These are phyloP conservation scores for Lactifluus volemus DNA, from an alignment of 768 basidiomycete species.

Conservation along the genomic window DNA sequence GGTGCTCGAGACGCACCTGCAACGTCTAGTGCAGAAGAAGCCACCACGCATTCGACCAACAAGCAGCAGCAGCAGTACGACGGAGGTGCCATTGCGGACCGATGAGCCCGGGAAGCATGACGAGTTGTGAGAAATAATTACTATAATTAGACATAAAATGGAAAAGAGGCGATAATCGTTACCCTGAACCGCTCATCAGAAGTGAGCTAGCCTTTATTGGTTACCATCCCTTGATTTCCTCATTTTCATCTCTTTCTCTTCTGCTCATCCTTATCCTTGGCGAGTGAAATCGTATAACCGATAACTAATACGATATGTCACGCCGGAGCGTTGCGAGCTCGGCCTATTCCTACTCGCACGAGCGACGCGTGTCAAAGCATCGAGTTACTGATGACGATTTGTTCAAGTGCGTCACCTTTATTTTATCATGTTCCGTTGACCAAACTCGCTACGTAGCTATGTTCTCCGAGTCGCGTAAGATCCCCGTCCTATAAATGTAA, in stretches of 20 bases:
- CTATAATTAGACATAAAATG: neutral
- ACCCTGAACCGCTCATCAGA: neutral
- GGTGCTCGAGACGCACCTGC: constrained; percentile 66
- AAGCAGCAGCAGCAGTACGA: constrained; percentile 24
- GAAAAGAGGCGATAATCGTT: neutral
- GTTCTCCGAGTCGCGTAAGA: constrained; percentile 76
- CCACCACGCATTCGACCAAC: constrained; percentile 54
- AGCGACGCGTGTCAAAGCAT: constrained; percentile 66
- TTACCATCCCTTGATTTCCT: neutral
- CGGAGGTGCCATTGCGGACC: constrained; percentile 19
- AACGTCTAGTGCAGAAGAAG: constrained; percentile 60
- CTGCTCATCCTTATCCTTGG: neutral
- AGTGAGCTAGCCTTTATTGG: neutral
- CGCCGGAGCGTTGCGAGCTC: constrained; percentile 60
- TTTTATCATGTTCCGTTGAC: constrained; percentile 12
- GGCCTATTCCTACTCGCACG: constrained; percentile 44
- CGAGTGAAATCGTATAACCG: too few species aligned
- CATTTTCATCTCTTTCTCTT: too few species aligned
- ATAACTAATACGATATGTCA: constrained; percentile 37
- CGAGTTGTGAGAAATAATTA: constrained; percentile 7
- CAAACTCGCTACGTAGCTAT: constrained; percentile 43
- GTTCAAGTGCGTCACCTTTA: constrained; percentile 56
- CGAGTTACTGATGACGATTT: constrained; percentile 79
- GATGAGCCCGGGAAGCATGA: constrained; percentile 9
- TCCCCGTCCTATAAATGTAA: neutral